These are phyloP conservation scores for Lepiota brunneoincarnata DNA, from an alignment of 768 basidiomycete genomes.

Conservation along the genomic window DNA sequence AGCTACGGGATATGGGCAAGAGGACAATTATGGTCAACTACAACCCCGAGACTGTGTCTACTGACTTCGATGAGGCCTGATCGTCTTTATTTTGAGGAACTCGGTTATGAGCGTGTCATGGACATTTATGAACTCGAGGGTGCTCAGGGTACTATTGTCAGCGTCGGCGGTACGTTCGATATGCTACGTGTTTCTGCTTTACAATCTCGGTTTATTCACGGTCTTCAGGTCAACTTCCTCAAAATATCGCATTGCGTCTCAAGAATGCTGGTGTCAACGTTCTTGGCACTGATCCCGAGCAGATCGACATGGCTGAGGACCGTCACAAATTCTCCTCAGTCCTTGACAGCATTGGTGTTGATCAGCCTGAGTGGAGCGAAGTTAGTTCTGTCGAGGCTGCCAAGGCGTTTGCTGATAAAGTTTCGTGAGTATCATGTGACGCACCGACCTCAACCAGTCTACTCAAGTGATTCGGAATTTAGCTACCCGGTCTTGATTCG, in stretches of 20 bases:
- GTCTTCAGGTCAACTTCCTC: conserved; percentile 85
- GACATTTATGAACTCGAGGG: conserved; percentile 98
- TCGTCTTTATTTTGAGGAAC: conserved; percentile 96
- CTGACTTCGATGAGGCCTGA: conserved; percentile 99
- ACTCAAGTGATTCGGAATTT: conserved; percentile 10
- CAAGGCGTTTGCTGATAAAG: conserved; percentile 85
- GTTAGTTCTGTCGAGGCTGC: conserved; percentile 86
- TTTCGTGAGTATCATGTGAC: conserved; percentile 50
- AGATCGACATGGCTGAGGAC: conserved; percentile 97
- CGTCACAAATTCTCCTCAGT: conserved; percentile 99
- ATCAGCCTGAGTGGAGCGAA: conserved; percentile 96
- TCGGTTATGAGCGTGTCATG: conserved; percentile 98
- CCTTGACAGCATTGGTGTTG: conserved; percentile 91
- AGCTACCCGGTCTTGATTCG: conserved; percentile 98
- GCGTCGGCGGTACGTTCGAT: conserved; percentile 78
- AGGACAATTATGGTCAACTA: conserved; percentile 99
- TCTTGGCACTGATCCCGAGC: conserved; percentile 91
- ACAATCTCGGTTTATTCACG: background rate
- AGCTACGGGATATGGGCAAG: conserved; percentile 88
- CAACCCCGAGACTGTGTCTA: conserved; percentile 99
- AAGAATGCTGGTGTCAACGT: conserved; percentile 91
- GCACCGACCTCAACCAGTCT: background rate
- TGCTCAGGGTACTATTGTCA: conserved; percentile 92
- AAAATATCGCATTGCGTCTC: conserved; percentile 96
- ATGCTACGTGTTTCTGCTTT: too few relatives aligned